Evolutionary conservation across 345 rosid species (phyloP).

Genomic region (Moricandia moricandioides): DNA sequence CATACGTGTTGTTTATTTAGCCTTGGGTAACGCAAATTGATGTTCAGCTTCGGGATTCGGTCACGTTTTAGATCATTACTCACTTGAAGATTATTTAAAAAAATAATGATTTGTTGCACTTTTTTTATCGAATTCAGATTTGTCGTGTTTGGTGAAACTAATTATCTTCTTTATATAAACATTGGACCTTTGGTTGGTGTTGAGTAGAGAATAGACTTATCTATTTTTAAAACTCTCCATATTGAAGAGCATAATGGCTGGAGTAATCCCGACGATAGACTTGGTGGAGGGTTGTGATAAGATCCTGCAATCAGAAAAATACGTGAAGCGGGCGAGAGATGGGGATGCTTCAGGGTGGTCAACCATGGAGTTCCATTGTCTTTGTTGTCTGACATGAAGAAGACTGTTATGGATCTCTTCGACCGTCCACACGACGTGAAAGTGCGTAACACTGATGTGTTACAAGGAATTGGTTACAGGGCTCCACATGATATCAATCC

Average conservation of each 20-base stretch:
- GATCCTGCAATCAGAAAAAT: slow-evolving; percentile 40
- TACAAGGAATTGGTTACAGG: slow-evolving; percentile 66
- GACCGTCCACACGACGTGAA: slow-evolving; percentile 69
- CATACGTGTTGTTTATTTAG: slow-evolving; percentile 1
- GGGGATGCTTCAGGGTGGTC: slow-evolving; percentile 73
- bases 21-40: background rate
- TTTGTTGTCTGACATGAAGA: slow-evolving; percentile 62
- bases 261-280: slow-evolving; percentile 48
- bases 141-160: background rate
- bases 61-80: slow-evolving; percentile 10
- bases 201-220: background rate
- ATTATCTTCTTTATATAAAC: background rate
- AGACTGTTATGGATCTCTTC: slow-evolving; percentile 49
- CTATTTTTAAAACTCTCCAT: background rate
- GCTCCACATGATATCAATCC: slow-evolving; percentile 50
- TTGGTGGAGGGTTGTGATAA: slow-evolving; percentile 40
- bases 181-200: background rate
- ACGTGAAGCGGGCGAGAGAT: slow-evolving; percentile 52
- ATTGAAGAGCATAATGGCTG: background rate
- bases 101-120: background rate
- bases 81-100: background rate
- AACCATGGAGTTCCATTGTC: slow-evolving; percentile 54
- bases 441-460: slow-evolving; percentile 49
- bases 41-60: background rate
- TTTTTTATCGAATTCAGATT: background rate